Evolutionary conservation across 805 yeast genomes (phyloP).

Genomic region (Candida quercuum): DNA sequence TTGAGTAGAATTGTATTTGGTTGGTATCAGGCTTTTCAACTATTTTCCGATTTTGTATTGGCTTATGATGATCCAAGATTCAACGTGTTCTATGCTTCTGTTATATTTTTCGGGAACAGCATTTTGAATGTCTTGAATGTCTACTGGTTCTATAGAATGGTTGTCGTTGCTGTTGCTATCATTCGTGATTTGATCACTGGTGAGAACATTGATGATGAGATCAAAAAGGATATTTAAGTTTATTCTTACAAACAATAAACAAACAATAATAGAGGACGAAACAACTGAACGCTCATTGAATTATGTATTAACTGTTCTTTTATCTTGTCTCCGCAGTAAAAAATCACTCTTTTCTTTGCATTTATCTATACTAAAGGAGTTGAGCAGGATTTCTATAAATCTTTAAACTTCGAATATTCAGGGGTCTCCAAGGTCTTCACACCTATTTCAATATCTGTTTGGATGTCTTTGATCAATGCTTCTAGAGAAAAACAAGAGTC

Average conservation of each 20-base stretch:
- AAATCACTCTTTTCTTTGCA: not conserved
- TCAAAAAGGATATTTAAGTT: constrained; percentile 20
- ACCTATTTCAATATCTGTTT: constrained; percentile 72
- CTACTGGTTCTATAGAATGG: constrained; percentile 80
- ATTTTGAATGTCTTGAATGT: constrained; percentile 59
- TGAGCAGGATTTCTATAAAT: constrained; percentile 2
- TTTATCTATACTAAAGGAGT: not conserved
- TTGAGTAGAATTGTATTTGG: constrained; percentile 73
- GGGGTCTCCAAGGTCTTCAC: constrained; percentile 38
- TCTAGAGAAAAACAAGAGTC: constrained; percentile 34
- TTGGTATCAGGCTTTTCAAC: constrained; percentile 50
- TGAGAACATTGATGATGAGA: constrained; percentile 18
- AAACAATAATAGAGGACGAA: no score
- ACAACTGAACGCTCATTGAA: no score
- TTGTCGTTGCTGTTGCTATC: constrained; percentile 51
- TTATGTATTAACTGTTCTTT: no score
- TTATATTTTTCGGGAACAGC: constrained; percentile 39
- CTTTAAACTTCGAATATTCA: constrained; percentile 32
- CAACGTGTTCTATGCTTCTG: constrained; percentile 34
- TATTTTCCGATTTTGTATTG: constrained; percentile 39
- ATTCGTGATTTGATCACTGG: constrained; percentile 23
- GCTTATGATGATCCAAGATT: constrained; percentile 33
- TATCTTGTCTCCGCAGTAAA: no score
- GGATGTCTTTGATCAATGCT: constrained; percentile 79
- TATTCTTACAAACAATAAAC: not conserved